A percentile compares a stretch with the other conserved stretches of the same genome.
Conservation (phyloP, 441 rosid genomes). For the California macrophylla region DNA sequence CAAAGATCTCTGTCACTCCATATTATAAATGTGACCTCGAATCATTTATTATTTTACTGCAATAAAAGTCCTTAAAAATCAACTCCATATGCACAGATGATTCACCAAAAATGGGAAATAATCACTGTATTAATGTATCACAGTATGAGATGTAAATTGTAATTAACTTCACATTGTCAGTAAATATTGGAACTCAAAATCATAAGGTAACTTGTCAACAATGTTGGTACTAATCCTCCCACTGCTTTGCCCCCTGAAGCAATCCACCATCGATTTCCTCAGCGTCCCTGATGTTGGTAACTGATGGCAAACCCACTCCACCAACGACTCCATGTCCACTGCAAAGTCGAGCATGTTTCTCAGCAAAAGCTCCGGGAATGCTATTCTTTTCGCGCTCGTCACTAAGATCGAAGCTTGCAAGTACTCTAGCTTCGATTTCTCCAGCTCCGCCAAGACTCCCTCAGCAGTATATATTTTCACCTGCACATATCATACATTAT, state of each 20-base stretch:
- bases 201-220: conserved; percentile 64
- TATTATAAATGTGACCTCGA: not conserved
- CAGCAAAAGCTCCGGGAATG: conserved; percentile 61
- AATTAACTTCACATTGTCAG: conserved; percentile 38
- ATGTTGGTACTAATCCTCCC: conserved; percentile 32
- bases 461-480: conserved; percentile 79
- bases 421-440: conserved; percentile 77
- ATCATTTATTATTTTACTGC: not conserved
- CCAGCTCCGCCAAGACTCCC: conserved; percentile 52
- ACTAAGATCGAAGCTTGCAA: conserved; percentile 72
- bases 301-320: conserved; percentile 84
- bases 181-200: conserved; percentile 74
- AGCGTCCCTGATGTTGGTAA: conserved; percentile 70
- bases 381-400: conserved; percentile 49
- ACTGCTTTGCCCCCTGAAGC: conserved; percentile 45
- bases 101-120: not conserved
- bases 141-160: not conserved
- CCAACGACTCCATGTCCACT: conserved; percentile 43
- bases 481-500: conserved; percentile 27
- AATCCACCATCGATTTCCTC: conserved; percentile 81
- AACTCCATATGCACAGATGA: not conserved
- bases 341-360: conserved; percentile 51
- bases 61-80: not conserved
- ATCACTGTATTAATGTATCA: not conserved
- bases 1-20: conserved; percentile 7